phyloP scores from a whole-genome alignment of 208 protist species.

The Trypanosoma scelopori region DNA sequence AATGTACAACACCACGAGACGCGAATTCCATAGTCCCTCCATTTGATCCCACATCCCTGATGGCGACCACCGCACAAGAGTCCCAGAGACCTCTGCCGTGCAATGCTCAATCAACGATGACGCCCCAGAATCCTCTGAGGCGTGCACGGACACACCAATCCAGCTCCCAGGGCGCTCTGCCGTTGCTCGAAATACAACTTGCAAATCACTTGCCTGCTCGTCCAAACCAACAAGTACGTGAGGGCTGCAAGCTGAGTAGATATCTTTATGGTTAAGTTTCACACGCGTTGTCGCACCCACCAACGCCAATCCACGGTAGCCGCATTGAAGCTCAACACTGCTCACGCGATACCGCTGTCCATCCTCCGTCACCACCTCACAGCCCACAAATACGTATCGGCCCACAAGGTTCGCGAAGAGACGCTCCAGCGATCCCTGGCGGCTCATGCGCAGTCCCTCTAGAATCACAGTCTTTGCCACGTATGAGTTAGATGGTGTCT shows the following conservation, averaged over 20 bases:
- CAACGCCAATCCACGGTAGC: slow-evolving; percentile 59
- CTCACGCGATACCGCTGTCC: slow-evolving; percentile 48
- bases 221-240: slow-evolving; percentile 41
- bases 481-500: slow-evolving; percentile 21
- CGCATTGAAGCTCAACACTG: slow-evolving; percentile 37
- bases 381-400: slow-evolving; percentile 49
- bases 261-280: slow-evolving; percentile 48
- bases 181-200: slow-evolving; percentile 28
- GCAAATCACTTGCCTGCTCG: slow-evolving; percentile 29
- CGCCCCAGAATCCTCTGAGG: slow-evolving; percentile 58
- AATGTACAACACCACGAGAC: slow-evolving; percentile 42
- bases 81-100: slow-evolving; percentile 10
- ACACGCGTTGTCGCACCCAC: slow-evolving; percentile 46
- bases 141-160: slow-evolving; percentile 47
- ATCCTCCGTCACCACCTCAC: slow-evolving; percentile 30
- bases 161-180: slow-evolving; percentile 23
- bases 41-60: slow-evolving; percentile 11
- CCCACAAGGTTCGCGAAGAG: slow-evolving; percentile 52
- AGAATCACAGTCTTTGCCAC: slow-evolving; percentile 29
- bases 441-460: slow-evolving; percentile 33
- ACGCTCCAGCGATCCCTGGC: slow-evolving; percentile 28
- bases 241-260: neutral
- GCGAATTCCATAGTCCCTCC: slow-evolving; percentile 15
- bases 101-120: slow-evolving; percentile 34
- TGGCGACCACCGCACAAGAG: slow-evolving; percentile 45